Conservation (phyloP, 23 red algal species). For the Porphyridium purpureum region DNA sequence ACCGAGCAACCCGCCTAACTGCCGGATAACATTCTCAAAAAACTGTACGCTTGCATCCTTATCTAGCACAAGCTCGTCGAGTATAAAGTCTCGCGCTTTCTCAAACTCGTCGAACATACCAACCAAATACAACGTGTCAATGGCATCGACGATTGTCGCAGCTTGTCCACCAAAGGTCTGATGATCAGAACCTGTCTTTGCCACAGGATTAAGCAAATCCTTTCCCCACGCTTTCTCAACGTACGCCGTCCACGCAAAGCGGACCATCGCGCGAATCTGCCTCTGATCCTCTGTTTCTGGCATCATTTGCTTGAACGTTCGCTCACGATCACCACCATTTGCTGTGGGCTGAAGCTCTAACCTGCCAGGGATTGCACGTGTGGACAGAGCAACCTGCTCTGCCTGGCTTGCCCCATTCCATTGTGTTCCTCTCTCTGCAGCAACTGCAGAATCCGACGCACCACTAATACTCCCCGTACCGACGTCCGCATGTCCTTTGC, state of each 20-base stretch:
- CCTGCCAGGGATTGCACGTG: too few relatives aligned
- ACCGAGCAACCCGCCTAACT: slow-evolving; percentile 11
- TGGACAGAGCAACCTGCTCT: too few relatives aligned
- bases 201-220: slow-evolving; percentile 12
- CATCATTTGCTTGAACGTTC: too few relatives aligned
- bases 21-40: slow-evolving; percentile 15
- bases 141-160: slow-evolving; percentile 20
- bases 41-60: slow-evolving; percentile 6
- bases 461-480: too few relatives aligned
- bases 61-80: not conserved
- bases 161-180: not conserved
- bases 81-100: slow-evolving; percentile 2
- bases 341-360: too few relatives aligned
- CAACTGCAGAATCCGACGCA: too few relatives aligned
- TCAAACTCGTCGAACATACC: slow-evolving; percentile 10
- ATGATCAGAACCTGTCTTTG: not conserved
- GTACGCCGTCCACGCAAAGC: slow-evolving; percentile 40
- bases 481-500: too few relatives aligned
- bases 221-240: slow-evolving; percentile 21
- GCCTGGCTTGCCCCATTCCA: too few relatives aligned
- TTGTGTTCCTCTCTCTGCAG: too few relatives aligned
- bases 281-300: not conserved
- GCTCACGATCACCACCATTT: too few relatives aligned
- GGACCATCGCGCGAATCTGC: not conserved
- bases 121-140: slow-evolving; percentile 19